Evolutionary conservation across 2,329 filamentous ascomycete genomes (phyloP), one percentile per base, ranked within the genome.

Genomic region (Pyricularia sp.): DNA sequence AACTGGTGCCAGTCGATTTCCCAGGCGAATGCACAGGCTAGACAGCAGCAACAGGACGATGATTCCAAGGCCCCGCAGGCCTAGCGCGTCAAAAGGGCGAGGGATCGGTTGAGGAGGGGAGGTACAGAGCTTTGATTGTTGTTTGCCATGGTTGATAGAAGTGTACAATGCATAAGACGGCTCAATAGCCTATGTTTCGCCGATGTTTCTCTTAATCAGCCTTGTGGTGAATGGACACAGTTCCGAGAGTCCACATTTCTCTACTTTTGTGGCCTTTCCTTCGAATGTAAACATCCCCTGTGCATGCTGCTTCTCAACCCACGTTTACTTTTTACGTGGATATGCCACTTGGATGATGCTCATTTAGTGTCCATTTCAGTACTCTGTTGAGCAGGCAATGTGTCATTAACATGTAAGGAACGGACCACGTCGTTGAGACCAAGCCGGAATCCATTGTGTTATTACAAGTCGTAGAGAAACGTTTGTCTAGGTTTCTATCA

Each of bases 1-100:
- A 92, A 92, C 75, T 93, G 91, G 91, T 77, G 76, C 73, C 76
- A 78, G 73, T 68, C 66, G 58, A 58, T n/a, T 7, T 58, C 58
- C 31, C 66, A 68, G 31, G 28, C 58, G 58, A 58, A 14, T 9
- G 28, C 31, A 17, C 66, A 68, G 31, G 28, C 58, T 25, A 61
- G 23, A n/a, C 23, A 61, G 58, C 58, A 61, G 4, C n/a, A 61
- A 26, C 58, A 61, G 58, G 58, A 26, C 5, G n/a, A 61, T n/a
- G 23, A 20, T 17, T 50, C 58, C n/a, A 25, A 61, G 58, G 58
- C n/a, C 10, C n/a, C 58, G 23, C 58, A 61, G 58, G n/a, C 58
- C 17, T 61, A 61, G 23, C 58, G 58, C 17, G 58, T 61, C 58
- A 61, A 61, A 61, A 61, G 58, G 25, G 58, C 58, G 1, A 26